Base-by-base conservation (phyloP, 2,329 filamentous ascomycete genomes). In the Colletotrichum cordylinicola region DNA sequence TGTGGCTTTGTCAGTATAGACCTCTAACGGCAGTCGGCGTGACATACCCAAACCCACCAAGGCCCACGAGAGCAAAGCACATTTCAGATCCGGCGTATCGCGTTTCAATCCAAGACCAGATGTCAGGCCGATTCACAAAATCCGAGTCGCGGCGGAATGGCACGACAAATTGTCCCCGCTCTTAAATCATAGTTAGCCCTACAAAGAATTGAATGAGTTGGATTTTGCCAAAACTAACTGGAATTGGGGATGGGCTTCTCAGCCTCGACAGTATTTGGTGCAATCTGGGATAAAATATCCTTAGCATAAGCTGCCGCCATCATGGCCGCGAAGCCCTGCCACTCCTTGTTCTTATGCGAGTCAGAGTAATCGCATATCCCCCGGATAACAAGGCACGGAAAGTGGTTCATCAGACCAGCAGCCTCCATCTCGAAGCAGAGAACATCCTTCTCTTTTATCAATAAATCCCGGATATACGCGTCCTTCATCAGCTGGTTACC, bases 41-140 rank as follows among this genome's bases (percentile, higher is more conserved):
- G 18, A 58, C 39, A 13, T 78, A 79, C 78, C 77, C 77, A 48
- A 77, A 75, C 6, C 77, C 75, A 8, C 78, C 78, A 1, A 79
- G 27, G 24, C 77, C 78, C 4, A 76, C 68, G 4, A 79, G 48
- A 21, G 72, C 72, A 8, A 78, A 61, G 35, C 78, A 67, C 1
- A 21, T 64, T 15, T 16, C 33, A 4, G 64, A 4, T 13, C 48
- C 13, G 4, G n/a, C 21, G 21, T 78, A 73, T 48, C 65, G 75
- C 6, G 62, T 31, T 39, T 68, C 60, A 8, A 72, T 70, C 78
- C 67, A 77, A 29, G 13, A 6, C 62, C 65, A 48, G n/a, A 79
- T 71, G 1, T 52, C 24, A 21, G 78, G 61, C 5, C 77, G 68
- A 7, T 75, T 10, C n/a, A 79, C 55, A 35, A 77, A 79, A 15